Evolutionary conservation across 2,329 filamentous ascomycete genomes (phyloP).

Genomic region (Beauveria caledonica): DNA sequence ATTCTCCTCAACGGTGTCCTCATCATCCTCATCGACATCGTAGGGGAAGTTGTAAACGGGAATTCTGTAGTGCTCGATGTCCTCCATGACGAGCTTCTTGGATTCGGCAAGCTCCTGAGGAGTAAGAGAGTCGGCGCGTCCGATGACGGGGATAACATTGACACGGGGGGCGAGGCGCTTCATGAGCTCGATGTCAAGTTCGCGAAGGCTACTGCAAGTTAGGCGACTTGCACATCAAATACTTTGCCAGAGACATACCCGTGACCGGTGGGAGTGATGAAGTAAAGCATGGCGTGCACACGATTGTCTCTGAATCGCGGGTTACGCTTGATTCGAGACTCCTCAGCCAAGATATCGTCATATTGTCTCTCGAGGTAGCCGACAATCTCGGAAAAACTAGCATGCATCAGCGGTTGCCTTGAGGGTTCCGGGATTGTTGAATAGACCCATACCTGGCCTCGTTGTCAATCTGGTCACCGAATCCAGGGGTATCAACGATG

Average conservation of each 20-base stretch:
- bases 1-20: constrained; percentile 98
- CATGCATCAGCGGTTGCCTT: background rate
- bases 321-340: constrained; percentile 99
- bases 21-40: constrained; percentile 98
- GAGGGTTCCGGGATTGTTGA: background rate
- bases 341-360: constrained; percentile 97
- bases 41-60: constrained; percentile 99
- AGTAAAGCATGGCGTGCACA: constrained; percentile 96
- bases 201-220: constrained; percentile 62
- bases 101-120: constrained; percentile 95
- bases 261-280: constrained; percentile 96
- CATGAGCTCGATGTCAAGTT: constrained; percentile 99
- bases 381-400: constrained; percentile 91
- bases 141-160: constrained; percentile 98
- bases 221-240: background rate
- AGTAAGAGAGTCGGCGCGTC: constrained; percentile 94
- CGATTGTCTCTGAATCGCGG: constrained; percentile 98
- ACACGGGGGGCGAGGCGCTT: constrained; percentile 96
- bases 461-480: constrained; percentile 98
- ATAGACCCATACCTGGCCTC: constrained; percentile 67
- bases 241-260: constrained; percentile 48
- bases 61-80: constrained; percentile 99
- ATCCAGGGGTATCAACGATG: constrained; percentile 96
- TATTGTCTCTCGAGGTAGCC: constrained; percentile 99
- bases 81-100: constrained; percentile 99